Evolutionary conservation across 768 basidiomycete genomes (phyloP), one percentile per base, ranked within the genome.

Genomic region (Podaxis mareebaensis): DNA sequence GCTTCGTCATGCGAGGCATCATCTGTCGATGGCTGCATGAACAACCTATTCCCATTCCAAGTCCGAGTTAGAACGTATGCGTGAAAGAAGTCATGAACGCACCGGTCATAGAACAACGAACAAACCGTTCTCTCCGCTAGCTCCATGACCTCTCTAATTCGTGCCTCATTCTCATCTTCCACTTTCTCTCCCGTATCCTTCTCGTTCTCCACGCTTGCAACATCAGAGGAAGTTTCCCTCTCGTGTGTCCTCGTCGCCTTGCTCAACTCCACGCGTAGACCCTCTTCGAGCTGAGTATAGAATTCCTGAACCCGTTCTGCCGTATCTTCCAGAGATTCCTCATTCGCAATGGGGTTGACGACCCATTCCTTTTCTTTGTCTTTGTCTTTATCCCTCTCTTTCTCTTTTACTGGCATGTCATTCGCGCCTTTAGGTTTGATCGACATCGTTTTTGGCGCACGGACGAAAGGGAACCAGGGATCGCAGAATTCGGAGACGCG

Each of bases 1-100:
- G 93, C 91, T 69, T 93, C 93, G 71, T 99, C 95, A 71, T 97
- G 96, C 0, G 88, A 89, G 0, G 84, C 79, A 69, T 99, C 96
- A 20, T 85, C 84, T 2, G 87, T 80, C 1, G 77, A 73, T 3
- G 81, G 77, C 17, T 91, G 92, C 58, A 88, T 83, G 75, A 95
- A 97, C 3, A 97, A 69, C 61, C 94, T 96, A 53, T 56, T 8
- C 10, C 20, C 8, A 54, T 15, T 10, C 36, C 12, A 33, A 33
- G 33, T 33, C 38, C 58, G 7, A 59, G 36, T 46, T 17, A 17
- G 20, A 15, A 49, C 26, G 26, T 54, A 49, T 49, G 17, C 11
- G 36, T 22, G 42, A 22, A 53, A 59, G 53, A 40, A 53, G 44
- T 61, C 58, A 17, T 22, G n/a, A 26, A 58, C 52, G 24, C 26